A percentile compares a stretch with the other conserved stretches of the same genome.
Conservation (phyloP, 2,329 filamentous ascomycete species). For the Aspergillus udagawae region DNA sequence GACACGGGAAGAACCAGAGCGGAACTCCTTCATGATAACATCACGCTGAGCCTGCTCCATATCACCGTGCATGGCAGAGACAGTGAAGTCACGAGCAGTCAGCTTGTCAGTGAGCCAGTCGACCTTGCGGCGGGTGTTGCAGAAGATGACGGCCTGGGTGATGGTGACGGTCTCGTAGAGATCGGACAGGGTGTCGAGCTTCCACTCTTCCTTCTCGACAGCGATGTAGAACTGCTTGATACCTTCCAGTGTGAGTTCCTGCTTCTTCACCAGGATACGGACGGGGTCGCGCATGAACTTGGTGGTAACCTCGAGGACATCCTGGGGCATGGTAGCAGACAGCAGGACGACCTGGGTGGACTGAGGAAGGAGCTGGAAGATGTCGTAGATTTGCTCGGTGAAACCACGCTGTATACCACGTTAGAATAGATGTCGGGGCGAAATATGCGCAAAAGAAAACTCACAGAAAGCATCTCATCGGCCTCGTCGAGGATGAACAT, state of each 20-base stretch:
- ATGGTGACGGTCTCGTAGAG: conserved; percentile 99
- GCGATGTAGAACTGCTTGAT: conserved; percentile 99
- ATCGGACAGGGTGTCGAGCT: conserved; percentile 97
- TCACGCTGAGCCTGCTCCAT: conserved; percentile 99
- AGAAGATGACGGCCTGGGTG: conserved; percentile 99
- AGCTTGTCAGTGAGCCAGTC: conserved; percentile 99
- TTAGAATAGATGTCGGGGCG: neutral
- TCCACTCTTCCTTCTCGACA: conserved; percentile 99
- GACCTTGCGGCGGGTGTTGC: conserved; percentile 99
- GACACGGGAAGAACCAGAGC: conserved; percentile 95
- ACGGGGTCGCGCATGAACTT: conserved; percentile 99
- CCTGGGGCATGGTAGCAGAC: conserved; percentile 97
- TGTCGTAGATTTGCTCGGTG: conserved; percentile 99
- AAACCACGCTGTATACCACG: conserved; percentile 70
- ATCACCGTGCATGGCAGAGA: conserved; percentile 99
- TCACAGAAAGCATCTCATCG: conserved; percentile 80
- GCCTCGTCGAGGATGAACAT: conserved; percentile 99
- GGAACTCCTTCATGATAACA: conserved; percentile 99
- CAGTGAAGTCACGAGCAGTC: conserved; percentile 96
- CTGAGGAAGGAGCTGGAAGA: conserved; percentile 98
- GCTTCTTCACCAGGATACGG: conserved; percentile 99
- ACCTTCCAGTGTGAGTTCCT: conserved; percentile 98
- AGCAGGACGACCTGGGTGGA: conserved; percentile 97
- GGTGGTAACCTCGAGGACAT: conserved; percentile 98
- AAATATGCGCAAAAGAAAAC: conserved; percentile 4